Percentiles rank a stretch among this genome's conserved stretches.
Evolutionary conservation across 495 filamentous ascomycete species (phyloP).

Genomic region (Parathielavia appendiculata): DNA sequence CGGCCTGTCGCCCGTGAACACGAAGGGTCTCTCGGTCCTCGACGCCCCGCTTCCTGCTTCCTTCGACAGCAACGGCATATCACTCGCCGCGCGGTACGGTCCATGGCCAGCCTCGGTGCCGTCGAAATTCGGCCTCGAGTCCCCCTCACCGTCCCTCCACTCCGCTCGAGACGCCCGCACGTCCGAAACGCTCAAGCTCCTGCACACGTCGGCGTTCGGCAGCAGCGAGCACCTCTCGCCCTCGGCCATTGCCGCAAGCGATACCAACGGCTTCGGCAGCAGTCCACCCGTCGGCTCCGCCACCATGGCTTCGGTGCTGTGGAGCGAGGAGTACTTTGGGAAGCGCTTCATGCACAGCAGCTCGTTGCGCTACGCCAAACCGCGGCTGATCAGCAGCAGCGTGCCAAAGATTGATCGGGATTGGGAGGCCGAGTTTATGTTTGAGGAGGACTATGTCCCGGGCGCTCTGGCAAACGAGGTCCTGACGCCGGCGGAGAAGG

Average conservation of each 20-base stretch:
- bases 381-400: slow-evolving; percentile 74
- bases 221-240: slow-evolving; percentile 41
- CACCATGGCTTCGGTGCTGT: slow-evolving; percentile 37
- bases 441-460: slow-evolving; percentile 91
- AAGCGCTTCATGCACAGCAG: slow-evolving; percentile 82
- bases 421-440: slow-evolving; percentile 80
- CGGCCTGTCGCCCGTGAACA: slow-evolving; percentile 67
- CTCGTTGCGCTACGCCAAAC: slow-evolving; percentile 55
- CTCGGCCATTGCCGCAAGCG: slow-evolving; percentile 49
- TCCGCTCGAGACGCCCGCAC: slow-evolving; percentile 53
- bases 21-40: slow-evolving; percentile 70
- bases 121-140: slow-evolving; percentile 86
- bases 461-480: slow-evolving; percentile 77
- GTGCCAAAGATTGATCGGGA: slow-evolving; percentile 65
- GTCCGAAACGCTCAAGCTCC: slow-evolving; percentile 67
- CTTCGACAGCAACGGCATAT: slow-evolving; percentile 94
- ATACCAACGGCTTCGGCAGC: slow-evolving; percentile 46
- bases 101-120: slow-evolving; percentile 91
- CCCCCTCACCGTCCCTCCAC: slow-evolving; percentile 70
- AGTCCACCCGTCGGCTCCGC: slow-evolving; percentile 59
- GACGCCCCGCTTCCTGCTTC: slow-evolving; percentile 93
- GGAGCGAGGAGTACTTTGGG: slow-evolving; percentile 58
- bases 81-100: slow-evolving; percentile 80
- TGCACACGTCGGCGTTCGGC: slow-evolving; percentile 84
- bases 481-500: slow-evolving; percentile 83